Evolutionary conservation across 2,329 filamentous ascomycete genomes (phyloP).

Genomic region (Aspergillus proliferans): DNA sequence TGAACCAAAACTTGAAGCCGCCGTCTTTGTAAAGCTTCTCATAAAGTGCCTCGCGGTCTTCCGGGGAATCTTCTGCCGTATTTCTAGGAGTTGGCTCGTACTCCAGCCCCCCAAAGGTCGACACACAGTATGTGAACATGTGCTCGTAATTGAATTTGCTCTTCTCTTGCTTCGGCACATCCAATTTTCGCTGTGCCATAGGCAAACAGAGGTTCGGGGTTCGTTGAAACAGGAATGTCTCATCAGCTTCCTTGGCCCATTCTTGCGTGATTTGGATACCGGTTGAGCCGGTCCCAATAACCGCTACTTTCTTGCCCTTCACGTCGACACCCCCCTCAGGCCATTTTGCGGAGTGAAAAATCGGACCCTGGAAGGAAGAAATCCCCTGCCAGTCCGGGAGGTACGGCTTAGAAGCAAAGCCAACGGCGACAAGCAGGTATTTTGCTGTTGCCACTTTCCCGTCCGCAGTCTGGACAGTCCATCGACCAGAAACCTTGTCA

Average conservation of each 20-base stretch:
- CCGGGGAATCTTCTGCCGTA: constrained; percentile 45
- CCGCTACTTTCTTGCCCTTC: constrained; percentile 43
- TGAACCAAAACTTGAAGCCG: constrained; percentile 50
- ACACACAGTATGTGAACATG: constrained; percentile 47
- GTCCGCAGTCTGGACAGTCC: constrained; percentile 41
- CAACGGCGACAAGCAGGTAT: constrained; percentile 43
- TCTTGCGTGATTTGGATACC: constrained; percentile 54
- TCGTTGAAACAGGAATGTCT: constrained; percentile 52
- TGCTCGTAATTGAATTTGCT: constrained; percentile 39
- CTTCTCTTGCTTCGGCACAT: constrained; percentile 44
- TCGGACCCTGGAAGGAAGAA: constrained; percentile 41
- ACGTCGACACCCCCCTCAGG: constrained; percentile 42
- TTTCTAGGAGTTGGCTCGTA: constrained; percentile 50
- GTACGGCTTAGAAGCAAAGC: constrained; percentile 39
- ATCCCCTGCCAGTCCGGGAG: constrained; percentile 33
- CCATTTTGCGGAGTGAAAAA: constrained; percentile 53
- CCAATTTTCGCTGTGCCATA: constrained; percentile 50
- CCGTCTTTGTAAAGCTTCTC: constrained; percentile 47
- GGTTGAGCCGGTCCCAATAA: constrained; percentile 52
- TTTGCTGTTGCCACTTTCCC: constrained; percentile 33
- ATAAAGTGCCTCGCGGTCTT: constrained; percentile 45
- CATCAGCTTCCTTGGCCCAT: constrained; percentile 47
- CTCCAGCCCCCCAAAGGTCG: constrained; percentile 51
- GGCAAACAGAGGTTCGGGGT: constrained; percentile 61
- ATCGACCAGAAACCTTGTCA: constrained; percentile 29